These are phyloP conservation scores for Epicoccum sorghinum DNA, from an alignment of 2,329 filamentous ascomycete species.

Conservation along the genomic window DNA sequence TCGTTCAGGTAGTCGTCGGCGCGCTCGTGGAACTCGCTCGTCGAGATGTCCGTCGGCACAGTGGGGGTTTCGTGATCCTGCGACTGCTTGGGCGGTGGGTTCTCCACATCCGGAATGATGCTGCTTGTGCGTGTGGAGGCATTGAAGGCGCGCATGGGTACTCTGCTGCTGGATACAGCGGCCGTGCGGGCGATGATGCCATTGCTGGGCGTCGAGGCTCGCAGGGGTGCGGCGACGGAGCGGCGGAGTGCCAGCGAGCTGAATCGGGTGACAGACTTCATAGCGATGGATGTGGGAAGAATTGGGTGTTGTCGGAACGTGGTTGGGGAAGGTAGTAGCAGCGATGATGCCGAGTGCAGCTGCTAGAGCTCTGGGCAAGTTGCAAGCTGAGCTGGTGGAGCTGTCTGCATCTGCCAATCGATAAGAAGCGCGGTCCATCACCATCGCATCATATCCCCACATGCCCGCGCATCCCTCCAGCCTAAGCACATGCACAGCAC, in stretches of 20 bases:
- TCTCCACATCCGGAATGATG: conserved; percentile 55
- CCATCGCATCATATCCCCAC: conserved; percentile 17
- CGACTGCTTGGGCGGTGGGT: conserved; percentile 44
- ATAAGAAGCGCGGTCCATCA: background rate
- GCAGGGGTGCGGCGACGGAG: conserved; percentile 26
- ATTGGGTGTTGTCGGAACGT: conserved; percentile 1
- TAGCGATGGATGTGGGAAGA: conserved; percentile 6
- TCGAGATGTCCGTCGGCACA: conserved; percentile 69
- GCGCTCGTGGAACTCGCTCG: conserved; percentile 75
- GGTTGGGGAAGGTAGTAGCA: background rate
- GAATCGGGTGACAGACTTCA: conserved; percentile 35
- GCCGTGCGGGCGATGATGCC: conserved; percentile 33
- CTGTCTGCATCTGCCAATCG: conserved; percentile 10
- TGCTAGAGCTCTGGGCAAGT: background rate
- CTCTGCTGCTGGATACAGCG: conserved; percentile 11
- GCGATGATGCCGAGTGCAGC: conserved; percentile 4
- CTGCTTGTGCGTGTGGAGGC: conserved; percentile 34
- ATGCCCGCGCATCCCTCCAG: background rate
- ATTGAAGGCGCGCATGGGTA: conserved; percentile 33
- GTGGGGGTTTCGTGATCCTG: conserved; percentile 47
- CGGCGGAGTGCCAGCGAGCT: conserved; percentile 30
- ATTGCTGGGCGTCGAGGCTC: conserved; percentile 30
- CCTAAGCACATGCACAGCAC: background rate
- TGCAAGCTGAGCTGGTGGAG: conserved; percentile 11
- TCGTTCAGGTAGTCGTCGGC: conserved; percentile 76